Evolutionary conservation across 257 asterid species (phyloP).

Genomic region (Nemophila menziesii): DNA sequence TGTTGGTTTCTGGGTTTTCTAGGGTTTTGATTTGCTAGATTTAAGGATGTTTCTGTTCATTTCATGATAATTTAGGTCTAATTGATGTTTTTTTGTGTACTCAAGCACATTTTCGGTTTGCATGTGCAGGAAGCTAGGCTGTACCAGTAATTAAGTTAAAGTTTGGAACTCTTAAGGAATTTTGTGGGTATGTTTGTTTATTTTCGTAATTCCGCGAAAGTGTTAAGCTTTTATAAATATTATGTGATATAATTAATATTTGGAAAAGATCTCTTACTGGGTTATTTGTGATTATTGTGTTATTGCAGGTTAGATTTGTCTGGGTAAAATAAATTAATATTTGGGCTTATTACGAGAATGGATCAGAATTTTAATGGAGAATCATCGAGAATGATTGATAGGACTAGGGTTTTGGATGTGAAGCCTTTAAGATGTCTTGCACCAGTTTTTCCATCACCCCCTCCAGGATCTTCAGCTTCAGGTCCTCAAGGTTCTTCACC

Average conservation of each 20-base stretch:
- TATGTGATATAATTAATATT: not conserved
- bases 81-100: not conserved
- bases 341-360: constrained; percentile 26
- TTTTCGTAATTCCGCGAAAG: not conserved
- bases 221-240: constrained; percentile 1
- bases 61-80: constrained; percentile 7
- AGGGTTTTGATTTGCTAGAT: constrained; percentile 15
- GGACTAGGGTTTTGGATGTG: constrained; percentile 60
- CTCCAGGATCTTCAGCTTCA: constrained; percentile 36
- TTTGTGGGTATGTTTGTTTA: not conserved
- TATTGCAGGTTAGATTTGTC: not conserved
- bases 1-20: constrained; percentile 3
- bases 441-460: constrained; percentile 56
- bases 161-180: constrained; percentile 8
- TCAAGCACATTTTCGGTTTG: constrained; percentile 5
- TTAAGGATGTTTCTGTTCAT: constrained; percentile 30
- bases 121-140: constrained; percentile 26
- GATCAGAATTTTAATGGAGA: constrained; percentile 59
- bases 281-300: not conserved
- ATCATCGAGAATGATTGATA: constrained; percentile 46
- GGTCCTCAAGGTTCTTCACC: constrained; percentile 52
- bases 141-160: constrained; percentile 8
- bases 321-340: constrained; percentile 2
- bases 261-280: not conserved
- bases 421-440: constrained; percentile 69